Evolutionary conservation across 495 filamentous ascomycete species (phyloP).

Genomic region (Xylaria cubensis): DNA sequence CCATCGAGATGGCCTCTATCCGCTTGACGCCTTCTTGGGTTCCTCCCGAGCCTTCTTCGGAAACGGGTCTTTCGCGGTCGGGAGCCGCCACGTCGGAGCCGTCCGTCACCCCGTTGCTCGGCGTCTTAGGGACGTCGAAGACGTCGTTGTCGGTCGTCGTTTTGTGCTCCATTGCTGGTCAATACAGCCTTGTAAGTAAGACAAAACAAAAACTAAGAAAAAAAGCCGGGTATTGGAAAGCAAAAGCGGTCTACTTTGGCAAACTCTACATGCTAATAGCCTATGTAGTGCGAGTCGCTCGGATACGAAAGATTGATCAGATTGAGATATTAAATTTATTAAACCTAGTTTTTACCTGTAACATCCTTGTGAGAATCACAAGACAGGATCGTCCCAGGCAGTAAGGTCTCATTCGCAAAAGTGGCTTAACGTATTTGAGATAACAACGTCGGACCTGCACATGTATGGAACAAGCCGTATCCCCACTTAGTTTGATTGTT

Average conservation of each 20-base stretch:
- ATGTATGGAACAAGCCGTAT: neutral
- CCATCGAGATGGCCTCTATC: constrained; percentile 54
- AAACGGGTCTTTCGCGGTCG: neutral
- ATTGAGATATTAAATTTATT: neutral
- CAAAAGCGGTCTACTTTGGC: neutral
- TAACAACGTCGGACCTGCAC: neutral
- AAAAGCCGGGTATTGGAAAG: neutral
- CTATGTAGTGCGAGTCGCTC: neutral
- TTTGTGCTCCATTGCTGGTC: neutral
- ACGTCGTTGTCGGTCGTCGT: neutral
- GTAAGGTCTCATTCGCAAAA: too few species aligned
- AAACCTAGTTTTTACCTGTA: neutral
- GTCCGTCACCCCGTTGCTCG: neutral
- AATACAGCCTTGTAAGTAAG: neutral
- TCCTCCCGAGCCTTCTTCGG: neutral
- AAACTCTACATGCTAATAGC: neutral
- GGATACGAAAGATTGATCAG: neutral
- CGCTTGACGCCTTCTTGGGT: constrained; percentile 46
- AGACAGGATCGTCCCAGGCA: neutral
- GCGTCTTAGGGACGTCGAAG: constrained; percentile 1
- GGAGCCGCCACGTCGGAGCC: neutral
- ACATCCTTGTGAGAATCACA: neutral
- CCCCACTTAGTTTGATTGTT: constrained; percentile 17
- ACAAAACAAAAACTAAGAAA: neutral
- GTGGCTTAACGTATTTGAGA: neutral